These are phyloP conservation scores for Paralagenidium karlingii DNA, from an alignment of 352 stramenopile species.

Conservation along the genomic window DNA sequence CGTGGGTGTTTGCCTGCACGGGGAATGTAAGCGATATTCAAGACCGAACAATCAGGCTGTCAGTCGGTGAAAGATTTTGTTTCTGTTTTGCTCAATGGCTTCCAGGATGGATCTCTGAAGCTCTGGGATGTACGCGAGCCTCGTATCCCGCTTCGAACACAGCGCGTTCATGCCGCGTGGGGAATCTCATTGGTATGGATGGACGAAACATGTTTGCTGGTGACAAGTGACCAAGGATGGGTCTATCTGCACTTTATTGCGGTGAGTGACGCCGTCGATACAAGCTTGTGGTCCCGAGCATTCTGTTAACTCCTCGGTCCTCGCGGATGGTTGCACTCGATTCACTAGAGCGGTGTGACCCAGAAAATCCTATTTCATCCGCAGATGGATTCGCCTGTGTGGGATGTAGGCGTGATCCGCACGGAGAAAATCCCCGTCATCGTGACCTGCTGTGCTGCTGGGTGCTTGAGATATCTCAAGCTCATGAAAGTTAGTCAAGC, in stretches of 20 bases:
- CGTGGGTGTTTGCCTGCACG: conserved; percentile 75
- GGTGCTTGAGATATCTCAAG: too few relatives aligned
- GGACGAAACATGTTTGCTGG: conserved; percentile 53
- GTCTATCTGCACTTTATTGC: conserved; percentile 69
- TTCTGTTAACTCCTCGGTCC: too few relatives aligned
- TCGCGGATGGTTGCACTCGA: too few relatives aligned
- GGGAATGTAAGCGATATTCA: conserved; percentile 43
- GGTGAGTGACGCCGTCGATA: too few relatives aligned
- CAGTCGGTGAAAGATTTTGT: neutral
- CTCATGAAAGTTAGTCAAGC: conserved; percentile 45
- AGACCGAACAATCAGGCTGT: neutral
- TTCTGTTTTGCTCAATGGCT: neutral
- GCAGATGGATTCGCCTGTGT: conserved; percentile 75
- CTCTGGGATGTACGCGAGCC: conserved; percentile 77
- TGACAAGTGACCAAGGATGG: conserved; percentile 71
- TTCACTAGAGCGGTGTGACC: conserved; percentile 70
- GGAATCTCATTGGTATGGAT: conserved; percentile 67
- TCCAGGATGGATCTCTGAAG: conserved; percentile 70
- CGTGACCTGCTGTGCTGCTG: conserved; percentile 53
- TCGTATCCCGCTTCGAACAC: conserved; percentile 57
- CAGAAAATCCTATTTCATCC: conserved; percentile 74
- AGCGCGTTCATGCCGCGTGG: conserved; percentile 75
- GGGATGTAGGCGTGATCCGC: conserved; percentile 59
- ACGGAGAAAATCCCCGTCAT: conserved; percentile 26
- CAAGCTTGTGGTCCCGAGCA: too few relatives aligned